phyloP scores from a whole-genome alignment of 2,329 filamentous ascomycete genomes.

The Phoma sp. region DNA sequence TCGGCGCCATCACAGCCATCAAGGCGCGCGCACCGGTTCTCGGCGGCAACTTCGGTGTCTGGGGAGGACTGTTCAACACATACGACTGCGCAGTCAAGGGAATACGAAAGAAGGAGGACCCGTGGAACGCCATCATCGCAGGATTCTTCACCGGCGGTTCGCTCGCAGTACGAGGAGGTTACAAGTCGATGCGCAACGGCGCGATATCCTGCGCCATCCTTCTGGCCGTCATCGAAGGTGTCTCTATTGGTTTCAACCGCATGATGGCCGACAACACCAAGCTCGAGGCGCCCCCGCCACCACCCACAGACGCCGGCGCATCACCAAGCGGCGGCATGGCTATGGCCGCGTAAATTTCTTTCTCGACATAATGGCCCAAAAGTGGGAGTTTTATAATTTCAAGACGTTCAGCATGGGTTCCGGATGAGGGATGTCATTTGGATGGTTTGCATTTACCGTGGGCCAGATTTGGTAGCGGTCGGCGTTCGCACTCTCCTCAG shows the following conservation, averaged over 20 bases:
- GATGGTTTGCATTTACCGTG: slow-evolving; percentile 42
- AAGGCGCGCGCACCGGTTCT: slow-evolving; percentile 96
- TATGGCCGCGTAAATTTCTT: slow-evolving; percentile 33
- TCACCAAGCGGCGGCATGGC: slow-evolving; percentile 30
- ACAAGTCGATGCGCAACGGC: slow-evolving; percentile 90
- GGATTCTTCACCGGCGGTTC: slow-evolving; percentile 92
- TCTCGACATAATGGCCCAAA: slow-evolving; percentile 21
- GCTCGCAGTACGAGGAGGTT: slow-evolving; percentile 88
- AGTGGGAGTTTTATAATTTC: slow-evolving; percentile 29
- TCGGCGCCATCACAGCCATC: slow-evolving; percentile 93
- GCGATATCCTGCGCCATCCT: slow-evolving; percentile 96
- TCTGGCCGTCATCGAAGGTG: slow-evolving; percentile 94
- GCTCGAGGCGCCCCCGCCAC: slow-evolving; percentile 68
- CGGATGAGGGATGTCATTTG: slow-evolving; percentile 30
- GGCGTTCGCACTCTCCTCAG: slow-evolving; percentile 48
- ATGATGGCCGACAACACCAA: slow-evolving; percentile 91
- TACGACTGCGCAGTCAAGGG: slow-evolving; percentile 98
- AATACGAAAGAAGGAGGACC: slow-evolving; percentile 90
- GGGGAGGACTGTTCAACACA: slow-evolving; percentile 94
- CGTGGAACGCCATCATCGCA: slow-evolving; percentile 96
- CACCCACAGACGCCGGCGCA: slow-evolving; percentile 43
- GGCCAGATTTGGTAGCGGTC: slow-evolving; percentile 35
- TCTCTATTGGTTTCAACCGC: slow-evolving; percentile 93
- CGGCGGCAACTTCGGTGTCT: slow-evolving; percentile 97
- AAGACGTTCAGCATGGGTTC: slow-evolving; percentile 24